Evolutionary conservation across 176 grass and related monocot genomes (phyloP), one percentile per base, ranked within the genome.

Genomic region (Oryza glumipatula): DNA sequence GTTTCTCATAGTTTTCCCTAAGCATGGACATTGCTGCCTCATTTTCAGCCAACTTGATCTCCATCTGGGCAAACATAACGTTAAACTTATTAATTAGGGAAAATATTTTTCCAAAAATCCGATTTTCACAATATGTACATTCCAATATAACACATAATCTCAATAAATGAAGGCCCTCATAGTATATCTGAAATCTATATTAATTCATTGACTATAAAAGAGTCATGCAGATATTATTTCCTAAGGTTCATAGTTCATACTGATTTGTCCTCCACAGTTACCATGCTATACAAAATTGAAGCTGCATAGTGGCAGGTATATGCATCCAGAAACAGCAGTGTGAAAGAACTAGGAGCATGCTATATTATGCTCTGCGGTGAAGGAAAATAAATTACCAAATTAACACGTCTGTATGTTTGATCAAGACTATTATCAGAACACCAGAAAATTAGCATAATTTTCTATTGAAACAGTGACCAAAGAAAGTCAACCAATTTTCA

Each of bases 1-100:
- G 90, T 76, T 81, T 86, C 77, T 96, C 93, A 35, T 86, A 99
- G 80, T 73, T 96, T 84, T 99, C 92, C 76, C 91, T 93, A 81
- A 94, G 82, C 77, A 84, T 81, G 72, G 87, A 92, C 73, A 90
- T 92, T 70, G 84, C 78, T 77, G 82, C 83, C 87, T 99, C 96
- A 58, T 90, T 92, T 88, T 89, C 89, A 85, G 84, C 61, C 80
- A 99, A 89, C 86, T 94, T 92, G 39, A n/a, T 61, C 63, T 94
- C 85, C 89, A 92, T 99, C 96, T 99, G 90, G 52, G 81, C 58
- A 21, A 76, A 63, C 68, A 17, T 2, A 76, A 84, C 23, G 52
- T 61, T 21, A 80, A 4, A 28, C 66, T 73, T 26, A 44, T 90
- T 67, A 77, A 22, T 77, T 77, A 51, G 19, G 17, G 73, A 82